Evolutionary conservation across 352 stramenopile genomes (phyloP).

Genomic region (Pythium folliculosum): DNA sequence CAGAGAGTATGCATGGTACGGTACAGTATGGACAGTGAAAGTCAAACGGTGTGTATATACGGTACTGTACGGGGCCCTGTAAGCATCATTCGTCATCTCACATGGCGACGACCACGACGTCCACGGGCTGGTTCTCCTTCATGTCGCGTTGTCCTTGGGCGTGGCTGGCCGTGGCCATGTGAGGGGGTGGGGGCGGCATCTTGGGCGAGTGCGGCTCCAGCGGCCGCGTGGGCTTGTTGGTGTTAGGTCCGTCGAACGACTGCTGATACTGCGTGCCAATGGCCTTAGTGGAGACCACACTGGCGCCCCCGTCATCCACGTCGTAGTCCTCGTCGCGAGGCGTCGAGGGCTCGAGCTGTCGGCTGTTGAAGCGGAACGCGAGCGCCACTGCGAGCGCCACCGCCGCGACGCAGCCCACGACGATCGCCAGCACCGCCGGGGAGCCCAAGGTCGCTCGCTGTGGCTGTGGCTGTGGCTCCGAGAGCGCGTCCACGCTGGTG

Average conservation of each 20-base stretch:
- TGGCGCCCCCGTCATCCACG: background rate
- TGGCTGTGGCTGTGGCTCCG: background rate
- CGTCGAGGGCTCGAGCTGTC: background rate
- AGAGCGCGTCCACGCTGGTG: too few relatives aligned
- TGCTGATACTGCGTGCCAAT: background rate
- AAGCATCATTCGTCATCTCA: background rate
- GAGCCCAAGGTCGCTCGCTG: background rate
- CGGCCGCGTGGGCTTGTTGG: background rate
- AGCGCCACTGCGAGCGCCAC: background rate
- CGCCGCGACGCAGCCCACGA: constrained; percentile 1
- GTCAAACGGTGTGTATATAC: too few relatives aligned
- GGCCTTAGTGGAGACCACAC: constrained; percentile 1
- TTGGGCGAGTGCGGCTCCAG: constrained; percentile 4
- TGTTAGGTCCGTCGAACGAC: background rate
- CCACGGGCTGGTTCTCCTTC: too few relatives aligned
- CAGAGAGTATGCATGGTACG: too few relatives aligned
- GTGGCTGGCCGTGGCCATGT: background rate
- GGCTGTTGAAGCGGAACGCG: background rate
- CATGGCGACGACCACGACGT: constrained; percentile 3
- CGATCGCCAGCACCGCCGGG: background rate
- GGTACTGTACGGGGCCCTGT: too few relatives aligned
- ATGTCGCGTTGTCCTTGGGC: background rate
- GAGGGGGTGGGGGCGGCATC: background rate
- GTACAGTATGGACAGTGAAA: too few relatives aligned
- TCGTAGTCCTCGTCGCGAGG: background rate